Evolutionary conservation across 1,284 basidiomycete genomes (phyloP).

Genomic region (Neonothopanus nambi): DNA sequence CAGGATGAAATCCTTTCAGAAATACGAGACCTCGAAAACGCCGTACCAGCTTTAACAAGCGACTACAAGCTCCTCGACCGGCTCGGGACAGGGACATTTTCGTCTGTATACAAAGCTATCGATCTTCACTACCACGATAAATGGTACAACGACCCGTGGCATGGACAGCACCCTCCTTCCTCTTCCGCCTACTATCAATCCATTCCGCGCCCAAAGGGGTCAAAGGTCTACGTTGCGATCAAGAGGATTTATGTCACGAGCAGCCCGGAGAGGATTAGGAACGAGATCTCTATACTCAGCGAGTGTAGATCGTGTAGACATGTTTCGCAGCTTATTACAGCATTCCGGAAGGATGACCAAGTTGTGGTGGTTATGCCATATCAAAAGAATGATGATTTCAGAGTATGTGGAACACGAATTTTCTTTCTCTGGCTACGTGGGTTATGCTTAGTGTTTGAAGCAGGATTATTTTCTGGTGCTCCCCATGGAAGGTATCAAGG

Average conservation of each 20-base stretch:
- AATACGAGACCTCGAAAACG: slow-evolving; percentile 62
- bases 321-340: slow-evolving; percentile 91
- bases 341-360: slow-evolving; percentile 91
- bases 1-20: slow-evolving; percentile 75
- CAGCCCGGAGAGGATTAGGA: slow-evolving; percentile 88
- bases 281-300: slow-evolving; percentile 94
- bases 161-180: slow-evolving; percentile 57
- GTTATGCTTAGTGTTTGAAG: too few relatives aligned
- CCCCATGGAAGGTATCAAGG: slow-evolving; percentile 75
- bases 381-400: slow-evolving; percentile 90
- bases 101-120: slow-evolving; percentile 96
- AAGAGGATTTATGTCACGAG: slow-evolving; percentile 98
- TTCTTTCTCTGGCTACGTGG: too few relatives aligned
- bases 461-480: slow-evolving; percentile 78
- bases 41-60: slow-evolving; percentile 62
- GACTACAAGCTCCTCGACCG: slow-evolving; percentile 88
- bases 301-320: slow-evolving; percentile 81
- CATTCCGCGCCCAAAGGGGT: slow-evolving; percentile 35
- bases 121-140: slow-evolving; percentile 76
- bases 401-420: slow-evolving; percentile 63
- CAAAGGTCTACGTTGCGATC: slow-evolving; percentile 84
- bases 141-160: slow-evolving; percentile 86
- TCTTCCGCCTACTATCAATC: slow-evolving; percentile 67
- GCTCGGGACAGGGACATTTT: slow-evolving; percentile 97
- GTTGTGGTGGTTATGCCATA: slow-evolving; percentile 96